These are phyloP conservation scores for Gilbertella persicaria DNA, from an alignment of 371 early-diverging fungal genomes.

Conservation along the genomic window DNA sequence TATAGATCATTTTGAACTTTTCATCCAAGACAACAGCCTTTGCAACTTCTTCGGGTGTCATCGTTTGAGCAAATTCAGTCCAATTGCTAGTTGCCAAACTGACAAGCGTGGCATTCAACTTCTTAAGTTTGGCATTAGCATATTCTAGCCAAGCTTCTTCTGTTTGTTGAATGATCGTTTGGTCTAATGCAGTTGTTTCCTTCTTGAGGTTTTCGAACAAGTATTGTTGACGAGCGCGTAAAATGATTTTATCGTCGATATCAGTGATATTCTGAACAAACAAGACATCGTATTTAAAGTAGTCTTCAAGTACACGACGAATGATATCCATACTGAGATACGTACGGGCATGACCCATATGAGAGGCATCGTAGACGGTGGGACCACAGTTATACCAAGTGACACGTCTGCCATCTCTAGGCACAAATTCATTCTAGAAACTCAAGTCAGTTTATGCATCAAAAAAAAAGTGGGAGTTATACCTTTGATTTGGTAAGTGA, in stretches of 20 bases:
- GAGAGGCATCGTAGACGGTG: conserved; percentile 98
- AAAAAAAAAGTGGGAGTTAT: neutral
- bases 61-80: conserved; percentile 54
- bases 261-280: conserved; percentile 99
- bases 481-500: conserved; percentile 79
- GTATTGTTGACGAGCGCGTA: conserved; percentile 87
- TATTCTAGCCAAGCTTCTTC: conserved; percentile 66
- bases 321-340: conserved; percentile 97
- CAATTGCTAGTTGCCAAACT: conserved; percentile 46
- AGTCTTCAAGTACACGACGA: conserved; percentile 94
- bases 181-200: conserved; percentile 35
- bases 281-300: conserved; percentile 94
- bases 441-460: neutral
- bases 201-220: conserved; percentile 69
- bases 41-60: conserved; percentile 53
- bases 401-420: conserved; percentile 76
- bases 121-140: conserved; percentile 61
- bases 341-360: conserved; percentile 98
- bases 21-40: conserved; percentile 57
- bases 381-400: conserved; percentile 99
- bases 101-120: conserved; percentile 37
- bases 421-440: conserved; percentile 85
- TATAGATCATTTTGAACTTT: conserved; percentile 79
- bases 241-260: conserved; percentile 99
- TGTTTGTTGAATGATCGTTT: conserved; percentile 53